These are phyloP conservation scores for Ananas comosus DNA, from an alignment of 176 grass and related monocot genomes.

Conservation along the genomic window DNA sequence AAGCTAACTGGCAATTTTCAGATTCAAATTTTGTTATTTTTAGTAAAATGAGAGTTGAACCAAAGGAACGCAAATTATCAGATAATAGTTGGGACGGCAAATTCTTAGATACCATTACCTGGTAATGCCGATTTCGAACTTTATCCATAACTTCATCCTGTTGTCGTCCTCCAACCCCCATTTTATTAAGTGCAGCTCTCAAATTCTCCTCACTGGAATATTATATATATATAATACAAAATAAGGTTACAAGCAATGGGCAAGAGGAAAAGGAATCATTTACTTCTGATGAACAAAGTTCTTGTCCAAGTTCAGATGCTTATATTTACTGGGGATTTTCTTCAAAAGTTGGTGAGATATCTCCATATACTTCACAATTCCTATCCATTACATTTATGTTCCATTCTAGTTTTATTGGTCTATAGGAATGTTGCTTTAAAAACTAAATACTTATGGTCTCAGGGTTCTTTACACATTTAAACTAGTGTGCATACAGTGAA, in stretches of 20 bases:
- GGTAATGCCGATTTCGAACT: conserved; percentile 86
- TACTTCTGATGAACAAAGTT: not conserved
- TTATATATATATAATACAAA: conserved; percentile 7
- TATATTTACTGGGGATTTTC: not conserved
- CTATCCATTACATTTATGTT: no score
- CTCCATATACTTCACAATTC: not conserved
- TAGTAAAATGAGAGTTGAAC: not conserved
- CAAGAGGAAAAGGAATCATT: not conserved
- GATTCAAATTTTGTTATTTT: conserved; percentile 5
- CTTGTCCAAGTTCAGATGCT: not conserved
- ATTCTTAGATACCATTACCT: conserved; percentile 32
- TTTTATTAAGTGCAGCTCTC: conserved; percentile 82
- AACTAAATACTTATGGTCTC: no score
- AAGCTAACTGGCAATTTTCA: conserved; percentile 67
- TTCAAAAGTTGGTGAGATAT: not conserved
- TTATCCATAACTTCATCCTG: conserved; percentile 81
- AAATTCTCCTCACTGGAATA: conserved; percentile 78
- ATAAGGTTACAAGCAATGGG: conserved; percentile 1
- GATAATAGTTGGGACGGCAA: conserved; percentile 6
- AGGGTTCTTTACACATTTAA: no score
- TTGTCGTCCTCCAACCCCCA: conserved; percentile 50
- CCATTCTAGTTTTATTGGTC: no score
- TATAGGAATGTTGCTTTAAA: no score
- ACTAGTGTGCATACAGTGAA: no score
- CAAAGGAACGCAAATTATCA: conserved; percentile 15